These are phyloP conservation scores for Aureobasidium leucospermi DNA, from an alignment of 2,329 filamentous ascomycete species.

Conservation along the genomic window DNA sequence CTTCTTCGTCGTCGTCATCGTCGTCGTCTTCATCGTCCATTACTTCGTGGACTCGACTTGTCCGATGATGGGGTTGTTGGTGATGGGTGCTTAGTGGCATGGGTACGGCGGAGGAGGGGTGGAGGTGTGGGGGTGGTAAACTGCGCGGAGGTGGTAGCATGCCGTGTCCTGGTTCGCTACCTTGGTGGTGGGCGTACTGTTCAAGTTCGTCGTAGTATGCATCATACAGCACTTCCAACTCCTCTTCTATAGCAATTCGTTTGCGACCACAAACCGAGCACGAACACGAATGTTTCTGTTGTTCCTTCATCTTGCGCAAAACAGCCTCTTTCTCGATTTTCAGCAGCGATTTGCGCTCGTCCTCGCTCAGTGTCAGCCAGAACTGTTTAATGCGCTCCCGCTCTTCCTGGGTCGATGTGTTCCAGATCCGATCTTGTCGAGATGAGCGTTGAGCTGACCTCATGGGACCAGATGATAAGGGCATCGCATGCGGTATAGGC, in stretches of 20 bases:
- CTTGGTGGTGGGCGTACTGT: constrained; percentile 84
- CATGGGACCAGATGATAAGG: constrained; percentile 36
- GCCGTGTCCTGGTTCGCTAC: constrained; percentile 54
- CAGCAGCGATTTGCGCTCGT: constrained; percentile 88
- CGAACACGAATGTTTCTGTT: constrained; percentile 98
- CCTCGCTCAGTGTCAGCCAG: constrained; percentile 89
- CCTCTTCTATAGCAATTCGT: constrained; percentile 93
- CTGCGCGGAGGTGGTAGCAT: constrained; percentile 59
- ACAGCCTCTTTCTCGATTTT: constrained; percentile 99
- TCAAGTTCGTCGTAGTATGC: constrained; percentile 98
- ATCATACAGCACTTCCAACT: constrained; percentile 94
- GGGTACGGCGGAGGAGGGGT: constrained; percentile 46
- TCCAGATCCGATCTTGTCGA: constrained; percentile 83
- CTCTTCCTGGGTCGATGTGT: constrained; percentile 88
- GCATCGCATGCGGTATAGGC: constrained; percentile 34
- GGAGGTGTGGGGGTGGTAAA: constrained; percentile 22
- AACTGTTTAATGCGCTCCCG: constrained; percentile 97
- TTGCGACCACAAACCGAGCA: constrained; percentile 96
- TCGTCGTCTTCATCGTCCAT: constrained; percentile 50
- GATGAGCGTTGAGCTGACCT: constrained; percentile 34
- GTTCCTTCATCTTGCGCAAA: constrained; percentile 98
- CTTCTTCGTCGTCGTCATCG: constrained; percentile 49
- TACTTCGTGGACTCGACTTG: constrained; percentile 65
- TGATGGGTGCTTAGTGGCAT: constrained; percentile 50
- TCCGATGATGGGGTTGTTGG: constrained; percentile 58